Evolutionary conservation across 2,329 filamentous ascomycete species (phyloP).

Genomic region (Aspergillus fumigatus): DNA sequence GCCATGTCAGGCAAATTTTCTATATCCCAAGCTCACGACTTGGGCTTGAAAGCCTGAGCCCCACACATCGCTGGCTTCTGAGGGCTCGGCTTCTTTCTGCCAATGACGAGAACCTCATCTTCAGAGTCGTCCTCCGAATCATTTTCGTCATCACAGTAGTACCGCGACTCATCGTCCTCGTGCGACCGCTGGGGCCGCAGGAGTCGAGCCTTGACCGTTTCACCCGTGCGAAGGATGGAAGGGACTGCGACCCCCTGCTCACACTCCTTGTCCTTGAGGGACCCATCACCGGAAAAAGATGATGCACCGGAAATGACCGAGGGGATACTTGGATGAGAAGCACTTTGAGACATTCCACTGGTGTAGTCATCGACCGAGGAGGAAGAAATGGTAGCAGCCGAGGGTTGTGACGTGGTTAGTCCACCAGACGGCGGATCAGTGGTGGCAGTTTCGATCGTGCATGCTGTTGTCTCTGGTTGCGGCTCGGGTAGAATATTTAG

Average conservation of each 20-base stretch:
- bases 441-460: conserved; percentile 5
- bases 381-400: conserved; percentile 44
- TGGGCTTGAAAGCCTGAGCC: conserved; percentile 7
- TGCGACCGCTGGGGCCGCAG: conserved; percentile 17
- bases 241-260: conserved; percentile 26
- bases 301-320: conserved; percentile 44
- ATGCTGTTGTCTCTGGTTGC: conserved; percentile 12
- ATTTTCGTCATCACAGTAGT: conserved; percentile 41
- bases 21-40: background rate
- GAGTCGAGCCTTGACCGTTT: conserved; percentile 36
- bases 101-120: conserved; percentile 40
- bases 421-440: conserved; percentile 20
- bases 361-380: conserved; percentile 43
- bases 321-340: conserved; percentile 45
- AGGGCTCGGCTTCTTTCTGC: conserved; percentile 28
- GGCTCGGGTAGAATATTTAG: conserved; percentile 14
- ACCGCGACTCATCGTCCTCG: conserved; percentile 36
- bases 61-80: conserved; percentile 18
- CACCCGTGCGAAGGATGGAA: conserved; percentile 38
- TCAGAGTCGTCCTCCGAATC: conserved; percentile 37
- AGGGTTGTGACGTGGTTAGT: conserved; percentile 36
- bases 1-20: background rate
- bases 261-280: conserved; percentile 24
- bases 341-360: conserved; percentile 45
- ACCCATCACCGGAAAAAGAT: conserved; percentile 40